Conservation (phyloP, 2,329 filamentous ascomycete genomes). For the Fusarium xylarioides region DNA sequence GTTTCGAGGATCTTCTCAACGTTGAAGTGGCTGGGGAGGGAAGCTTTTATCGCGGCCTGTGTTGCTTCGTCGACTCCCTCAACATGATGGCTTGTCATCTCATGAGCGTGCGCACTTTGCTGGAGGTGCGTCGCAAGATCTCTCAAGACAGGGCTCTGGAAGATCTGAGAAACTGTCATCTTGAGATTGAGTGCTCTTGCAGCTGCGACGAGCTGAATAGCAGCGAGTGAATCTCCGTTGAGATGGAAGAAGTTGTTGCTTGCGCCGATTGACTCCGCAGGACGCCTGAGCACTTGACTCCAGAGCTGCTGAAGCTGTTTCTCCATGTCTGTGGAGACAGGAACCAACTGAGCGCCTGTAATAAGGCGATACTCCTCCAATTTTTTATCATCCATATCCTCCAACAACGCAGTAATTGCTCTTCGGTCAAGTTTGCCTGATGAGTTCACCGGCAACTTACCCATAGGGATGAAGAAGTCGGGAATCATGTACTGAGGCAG, state of each 20-base stretch:
- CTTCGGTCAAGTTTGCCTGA: neutral
- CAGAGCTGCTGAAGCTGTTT: neutral
- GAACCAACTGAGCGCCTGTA: neutral
- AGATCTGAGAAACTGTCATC: neutral
- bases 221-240: neutral
- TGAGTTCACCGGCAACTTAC: neutral
- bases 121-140: neutral
- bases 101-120: accelerated
- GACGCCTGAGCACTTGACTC: neutral
- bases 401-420: neutral
- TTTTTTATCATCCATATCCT: neutral
- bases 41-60: accelerated
- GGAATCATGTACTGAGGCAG: neutral
- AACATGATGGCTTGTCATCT: neutral
- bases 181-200: neutral
- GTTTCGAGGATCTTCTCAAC: neutral
- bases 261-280: neutral
- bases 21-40: accelerated
- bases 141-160: neutral
- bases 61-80: neutral
- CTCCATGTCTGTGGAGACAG: neutral
- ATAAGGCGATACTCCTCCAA: neutral
- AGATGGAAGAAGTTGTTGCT: neutral
- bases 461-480: neutral
- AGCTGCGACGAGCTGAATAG: neutral